Percentiles rank a stretch among this genome's conserved stretches.
Conservation (phyloP, 495 filamentous ascomycete genomes). For the Neurospora tetraspora region DNA sequence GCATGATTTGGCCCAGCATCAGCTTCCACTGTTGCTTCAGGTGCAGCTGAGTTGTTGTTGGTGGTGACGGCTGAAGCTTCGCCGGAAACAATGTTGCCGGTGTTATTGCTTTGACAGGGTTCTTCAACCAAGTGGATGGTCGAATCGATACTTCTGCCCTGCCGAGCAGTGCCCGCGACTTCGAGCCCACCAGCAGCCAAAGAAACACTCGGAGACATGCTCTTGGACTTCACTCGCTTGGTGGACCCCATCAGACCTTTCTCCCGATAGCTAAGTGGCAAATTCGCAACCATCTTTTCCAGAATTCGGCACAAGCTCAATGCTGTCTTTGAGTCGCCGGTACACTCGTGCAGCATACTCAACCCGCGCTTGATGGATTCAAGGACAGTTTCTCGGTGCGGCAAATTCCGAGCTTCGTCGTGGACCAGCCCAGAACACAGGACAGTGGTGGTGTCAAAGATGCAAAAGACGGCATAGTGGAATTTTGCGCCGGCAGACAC, state of each 20-base stretch:
- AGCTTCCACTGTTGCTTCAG: neutral
- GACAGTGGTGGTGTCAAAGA: conserved; percentile 42
- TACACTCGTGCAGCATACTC: conserved; percentile 28
- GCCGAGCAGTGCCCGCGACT: neutral
- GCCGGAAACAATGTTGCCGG: neutral
- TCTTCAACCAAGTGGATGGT: neutral
- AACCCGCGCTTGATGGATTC: conserved; percentile 29
- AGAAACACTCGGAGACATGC: neutral
- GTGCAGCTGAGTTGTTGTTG: neutral
- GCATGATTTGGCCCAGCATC: neutral
- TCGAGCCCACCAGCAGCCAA: neutral
- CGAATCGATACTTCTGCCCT: neutral
- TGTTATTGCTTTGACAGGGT: neutral
- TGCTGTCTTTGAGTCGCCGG: conserved; percentile 17
- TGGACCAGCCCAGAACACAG: conserved; percentile 43
- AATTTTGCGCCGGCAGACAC: conserved; percentile 38
- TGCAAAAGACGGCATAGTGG: conserved; percentile 41
- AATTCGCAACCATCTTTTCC: conserved; percentile 11
- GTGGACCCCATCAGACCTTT: conserved; percentile 11
- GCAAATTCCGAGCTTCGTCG: conserved; percentile 31
- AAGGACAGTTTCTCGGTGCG: conserved; percentile 31
- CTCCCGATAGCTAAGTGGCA: conserved; percentile 18
- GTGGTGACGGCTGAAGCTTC: neutral
- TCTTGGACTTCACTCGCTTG: conserved; percentile 10
- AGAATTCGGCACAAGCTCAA: conserved; percentile 19